Evolutionary conservation across 495 filamentous ascomycete genomes (phyloP).

Genomic region (Antarctomyces pellizariae): DNA sequence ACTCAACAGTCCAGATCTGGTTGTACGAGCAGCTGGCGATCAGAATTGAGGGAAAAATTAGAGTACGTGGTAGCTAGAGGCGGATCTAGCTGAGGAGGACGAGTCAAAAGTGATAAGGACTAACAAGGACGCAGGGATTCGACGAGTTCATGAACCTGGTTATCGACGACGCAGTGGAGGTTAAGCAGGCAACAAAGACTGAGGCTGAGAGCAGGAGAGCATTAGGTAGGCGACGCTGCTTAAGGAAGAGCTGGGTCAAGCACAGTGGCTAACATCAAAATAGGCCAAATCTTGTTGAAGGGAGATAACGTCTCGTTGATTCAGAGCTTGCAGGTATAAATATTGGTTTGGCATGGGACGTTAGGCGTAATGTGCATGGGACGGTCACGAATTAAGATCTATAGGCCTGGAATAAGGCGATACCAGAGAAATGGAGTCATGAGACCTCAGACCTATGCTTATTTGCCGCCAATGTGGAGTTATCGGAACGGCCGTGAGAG

Average conservation of each 20-base stretch:
- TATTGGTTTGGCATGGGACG: constrained; percentile 7
- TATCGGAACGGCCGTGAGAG: too few species aligned
- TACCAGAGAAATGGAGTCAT: too few species aligned
- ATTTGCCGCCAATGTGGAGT: too few species aligned
- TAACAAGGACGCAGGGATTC: constrained; percentile 37
- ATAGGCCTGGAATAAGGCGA: too few species aligned
- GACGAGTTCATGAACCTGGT: constrained; percentile 99
- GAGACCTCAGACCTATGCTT: too few species aligned
- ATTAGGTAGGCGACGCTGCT: constrained; percentile 35
- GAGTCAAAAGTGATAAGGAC: constrained; percentile 6
- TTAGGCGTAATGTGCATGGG: constrained; percentile 7
- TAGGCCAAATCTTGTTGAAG: constrained; percentile 91
- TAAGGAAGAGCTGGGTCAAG: neutral
- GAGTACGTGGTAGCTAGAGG: too few species aligned
- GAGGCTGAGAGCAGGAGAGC: constrained; percentile 56
- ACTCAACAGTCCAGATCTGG: constrained; percentile 79
- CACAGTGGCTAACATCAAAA: constrained; percentile 13
- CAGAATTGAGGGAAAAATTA: constrained; percentile 84
- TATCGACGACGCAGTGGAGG: constrained; percentile 83
- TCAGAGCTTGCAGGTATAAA: constrained; percentile 40
- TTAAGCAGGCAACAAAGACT: constrained; percentile 62
- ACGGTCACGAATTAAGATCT: too few species aligned
- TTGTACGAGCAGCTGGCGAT: constrained; percentile 87
- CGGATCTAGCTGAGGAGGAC: too few species aligned
- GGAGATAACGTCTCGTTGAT: constrained; percentile 95